Base-by-base conservation (phyloP, 257 asterid species). In the Petunia secreta region DNA sequence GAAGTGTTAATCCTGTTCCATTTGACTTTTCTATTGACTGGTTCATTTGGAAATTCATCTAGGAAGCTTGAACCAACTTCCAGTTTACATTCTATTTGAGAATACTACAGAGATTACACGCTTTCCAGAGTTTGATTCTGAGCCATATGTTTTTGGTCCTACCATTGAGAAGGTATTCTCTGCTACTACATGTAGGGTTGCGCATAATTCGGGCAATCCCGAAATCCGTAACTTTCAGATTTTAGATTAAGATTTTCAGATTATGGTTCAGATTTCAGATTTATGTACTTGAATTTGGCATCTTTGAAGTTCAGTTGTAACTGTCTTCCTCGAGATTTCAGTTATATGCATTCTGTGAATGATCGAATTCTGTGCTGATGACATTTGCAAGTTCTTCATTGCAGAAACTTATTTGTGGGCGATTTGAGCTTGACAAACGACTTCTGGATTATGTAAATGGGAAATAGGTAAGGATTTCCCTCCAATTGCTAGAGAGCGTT, bases 391-490 rank as follows among this genome's bases (percentile, higher is more conserved):
- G n/a, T 50, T 40, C 6, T 81, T 73, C 67, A 5, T 71, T 81
- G 90, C 98, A 94, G 98, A 91, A 87, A 87, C 85, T 83, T 83
- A 81, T 94, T 71, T 92, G 98, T 93, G 90, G 89, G 66, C 97
- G 89, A 85, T 94, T 94, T 88, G 97, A 90, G 93, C 98, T 94
- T 3, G 98, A 94, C 82, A 90, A 91, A 88, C 91, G 86, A 82
- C 91, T 94, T 48, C 87, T 94, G 40, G 97, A 94, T 78, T 92
- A 94, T 83, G 90, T 92, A 71, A 88, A 88, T 68, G 91, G 89
- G 43, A 94, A 88, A 87, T 94, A 93, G 96, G 92, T 87, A 86
- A 84, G 82, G 36, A 58, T 50, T 11, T 5, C 7, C 7, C 78
- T 0, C 4, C 52, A 37, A 50, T 2, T 41, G 48, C 41, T 46